Conservation (phyloP, 805 yeast genomes). For the Starmerella stellata region DNA sequence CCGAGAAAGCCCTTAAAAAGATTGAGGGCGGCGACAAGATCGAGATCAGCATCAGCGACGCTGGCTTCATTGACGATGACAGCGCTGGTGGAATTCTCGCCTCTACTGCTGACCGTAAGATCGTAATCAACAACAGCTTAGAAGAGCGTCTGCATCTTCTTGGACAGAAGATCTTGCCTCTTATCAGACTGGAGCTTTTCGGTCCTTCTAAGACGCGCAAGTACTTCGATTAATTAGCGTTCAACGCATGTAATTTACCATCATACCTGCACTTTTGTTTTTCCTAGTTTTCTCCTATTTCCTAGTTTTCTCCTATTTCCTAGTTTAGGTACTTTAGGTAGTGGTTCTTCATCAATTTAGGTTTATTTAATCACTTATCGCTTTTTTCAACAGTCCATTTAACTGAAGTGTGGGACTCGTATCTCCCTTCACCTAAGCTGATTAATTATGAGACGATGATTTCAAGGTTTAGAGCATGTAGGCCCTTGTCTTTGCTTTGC, state of each 20-base stretch:
- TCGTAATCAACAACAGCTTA: conserved; percentile 78
- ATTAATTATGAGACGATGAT: no score
- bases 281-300: not conserved
- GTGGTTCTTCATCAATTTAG: not conserved
- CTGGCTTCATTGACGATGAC: conserved; percentile 34
- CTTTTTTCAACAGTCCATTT: no score
- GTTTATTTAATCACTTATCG: no score
- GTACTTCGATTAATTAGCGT: conserved; percentile 62
- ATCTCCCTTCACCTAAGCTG: no score
- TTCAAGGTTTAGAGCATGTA: no score
- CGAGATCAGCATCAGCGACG: conserved; percentile 35
- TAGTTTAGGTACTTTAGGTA: not conserved
- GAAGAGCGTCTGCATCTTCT: conserved; percentile 81
- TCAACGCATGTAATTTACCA: not conserved
- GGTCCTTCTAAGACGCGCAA: conserved; percentile 59
- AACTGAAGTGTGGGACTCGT: no score
- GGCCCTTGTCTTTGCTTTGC: no score
- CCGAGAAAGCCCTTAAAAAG: conserved; percentile 43
- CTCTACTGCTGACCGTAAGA: conserved; percentile 54
- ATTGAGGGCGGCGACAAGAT: conserved; percentile 41
- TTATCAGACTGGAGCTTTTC: conserved; percentile 73
- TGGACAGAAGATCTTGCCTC: conserved; percentile 75
- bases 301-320: not conserved
- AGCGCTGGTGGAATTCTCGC: conserved; percentile 73
- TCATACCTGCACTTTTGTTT: not conserved